Evolutionary conservation across 78 protist species (phyloP), one percentile per base, ranked within the genome.

Genomic region (slime mould (Dictyostelium discoideum)): DNA sequence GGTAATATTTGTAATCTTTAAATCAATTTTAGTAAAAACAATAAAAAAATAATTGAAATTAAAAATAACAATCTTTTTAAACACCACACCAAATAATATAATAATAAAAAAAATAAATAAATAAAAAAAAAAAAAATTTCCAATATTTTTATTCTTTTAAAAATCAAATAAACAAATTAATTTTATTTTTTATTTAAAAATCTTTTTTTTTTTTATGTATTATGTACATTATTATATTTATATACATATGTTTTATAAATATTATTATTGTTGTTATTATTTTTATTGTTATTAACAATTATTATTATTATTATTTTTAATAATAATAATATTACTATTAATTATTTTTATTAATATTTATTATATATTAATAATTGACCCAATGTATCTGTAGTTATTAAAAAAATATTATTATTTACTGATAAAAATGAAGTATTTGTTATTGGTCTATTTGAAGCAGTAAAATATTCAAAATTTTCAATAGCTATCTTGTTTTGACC

Each of bases 381-480:
- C 60, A 77, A 3, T 11, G 89, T 72, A 54, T 90, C 95, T n/a
- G 95, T 90, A 6, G 88, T 20, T 16, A 90, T 39, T 26, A 90
- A 90, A 82, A 69, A 83, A 18, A 22, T 72, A 29, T 72, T 29
- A 72, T 26, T 73, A 44, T 48, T 67, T 9, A 44, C n/a, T 72
- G 80, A 39, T 16, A 83, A 20, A 50, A 90, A 90, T 5, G 48
- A 10, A 13, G 87, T 82, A 50, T 76, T 54, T 8, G 95, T 90
- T 18, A 90, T 65, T 22, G 88, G 83, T 82, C 73, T 90, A 78
- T 73, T 80, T 16, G 86, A 48, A 13, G 95, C 88, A 50, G 88
- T 60, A 29, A 90, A 32, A 37, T 39, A 90, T 54, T 90, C 95
- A n/a, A 26, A 90, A 82, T 79, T 42, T 39, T 90, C 95, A 72